A percentile compares a stretch with the other conserved stretches of the same genome.
These are phyloP conservation scores for Sisymbrium irio DNA, from an alignment of 345 rosid genomes.

Conservation along the genomic window DNA sequence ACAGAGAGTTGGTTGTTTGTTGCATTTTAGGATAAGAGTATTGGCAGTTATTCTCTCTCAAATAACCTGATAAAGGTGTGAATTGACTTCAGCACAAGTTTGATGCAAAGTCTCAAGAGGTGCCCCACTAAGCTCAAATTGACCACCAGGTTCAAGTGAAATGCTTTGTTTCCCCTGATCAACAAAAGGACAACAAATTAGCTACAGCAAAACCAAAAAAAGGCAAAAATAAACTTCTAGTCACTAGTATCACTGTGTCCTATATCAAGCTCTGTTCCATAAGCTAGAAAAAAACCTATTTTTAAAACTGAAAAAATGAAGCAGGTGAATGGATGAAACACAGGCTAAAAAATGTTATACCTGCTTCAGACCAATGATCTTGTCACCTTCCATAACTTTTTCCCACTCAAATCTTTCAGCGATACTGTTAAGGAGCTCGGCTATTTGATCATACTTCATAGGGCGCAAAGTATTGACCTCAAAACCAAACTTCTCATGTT, in stretches of 20 bases:
- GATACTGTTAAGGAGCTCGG: slow-evolving; percentile 83
- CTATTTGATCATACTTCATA: slow-evolving; percentile 92
- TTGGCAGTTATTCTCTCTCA: background rate
- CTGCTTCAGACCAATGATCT: slow-evolving; percentile 93
- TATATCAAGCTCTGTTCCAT: background rate
- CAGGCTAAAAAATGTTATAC: slow-evolving; percentile 32
- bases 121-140: slow-evolving; percentile 98
- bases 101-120: slow-evolving; percentile 99
- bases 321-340: background rate
- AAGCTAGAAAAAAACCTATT: background rate
- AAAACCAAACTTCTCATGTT: slow-evolving; percentile 98
- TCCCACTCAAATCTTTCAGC: slow-evolving; percentile 99
- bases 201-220: background rate
- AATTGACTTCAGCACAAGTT: slow-evolving; percentile 98
- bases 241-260: background rate
- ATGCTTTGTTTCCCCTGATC: slow-evolving; percentile 94
- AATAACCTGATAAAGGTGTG: slow-evolving; percentile 95
- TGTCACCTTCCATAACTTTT: slow-evolving; percentile 81
- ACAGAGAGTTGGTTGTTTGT: background rate
- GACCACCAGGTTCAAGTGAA: slow-evolving; percentile 99
- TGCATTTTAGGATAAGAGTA: background rate
- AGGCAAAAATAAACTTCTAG: background rate
- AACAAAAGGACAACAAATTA: slow-evolving; percentile 17
- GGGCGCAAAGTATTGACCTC: slow-evolving; percentile 71
- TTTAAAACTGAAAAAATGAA: background rate